phyloP scores from a whole-genome alignment of 2,329 filamentous ascomycete species.

The Verticillium klebahnii region DNA sequence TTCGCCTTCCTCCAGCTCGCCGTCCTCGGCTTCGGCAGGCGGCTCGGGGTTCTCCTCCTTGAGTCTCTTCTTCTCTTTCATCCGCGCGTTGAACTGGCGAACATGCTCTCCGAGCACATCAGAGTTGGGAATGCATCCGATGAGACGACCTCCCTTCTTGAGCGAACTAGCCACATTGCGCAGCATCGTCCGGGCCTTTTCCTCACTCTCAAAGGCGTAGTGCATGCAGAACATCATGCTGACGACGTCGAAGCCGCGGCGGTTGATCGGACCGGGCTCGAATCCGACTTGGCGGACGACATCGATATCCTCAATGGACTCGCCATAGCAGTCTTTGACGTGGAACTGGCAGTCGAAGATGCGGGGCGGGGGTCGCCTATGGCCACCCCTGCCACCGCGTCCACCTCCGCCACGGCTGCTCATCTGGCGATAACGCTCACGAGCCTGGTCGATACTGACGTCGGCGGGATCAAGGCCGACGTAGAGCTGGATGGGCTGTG shows the following conservation, averaged over 20 bases:
- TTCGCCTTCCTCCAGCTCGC: conserved; percentile 56
- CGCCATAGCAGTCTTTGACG: conserved; percentile 88
- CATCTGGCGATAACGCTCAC: conserved; percentile 77
- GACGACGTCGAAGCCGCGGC: conserved; percentile 89
- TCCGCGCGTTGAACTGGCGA: conserved; percentile 65
- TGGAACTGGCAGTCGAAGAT: conserved; percentile 85
- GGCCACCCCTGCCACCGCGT: conserved; percentile 49
- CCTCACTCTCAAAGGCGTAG: conserved; percentile 92
- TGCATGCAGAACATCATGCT: conserved; percentile 99
- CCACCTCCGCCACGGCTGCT: conserved; percentile 51
- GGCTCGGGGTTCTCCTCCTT: conserved; percentile 21
- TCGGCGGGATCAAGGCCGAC: conserved; percentile 93
- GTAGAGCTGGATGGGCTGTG: conserved; percentile 87
- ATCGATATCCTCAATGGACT: conserved; percentile 74
- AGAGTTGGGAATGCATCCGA: conserved; percentile 95
- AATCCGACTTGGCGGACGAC: conserved; percentile 86
- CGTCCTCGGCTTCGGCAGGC: conserved; percentile 31
- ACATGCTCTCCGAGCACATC: conserved; percentile 81
- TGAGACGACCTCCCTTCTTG: conserved; percentile 91
- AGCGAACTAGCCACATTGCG: conserved; percentile 84
- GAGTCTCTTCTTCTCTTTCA: conserved; percentile 33
- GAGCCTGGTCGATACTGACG: conserved; percentile 85
- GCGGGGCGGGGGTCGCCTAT: conserved; percentile 43
- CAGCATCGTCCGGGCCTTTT: conserved; percentile 87
- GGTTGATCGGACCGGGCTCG: conserved; percentile 66